A percentile compares a stretch with the other conserved stretches of the same genome.
phyloP scores from a whole-genome alignment of 345 rosid species.

The Gossypium longicalyx region DNA sequence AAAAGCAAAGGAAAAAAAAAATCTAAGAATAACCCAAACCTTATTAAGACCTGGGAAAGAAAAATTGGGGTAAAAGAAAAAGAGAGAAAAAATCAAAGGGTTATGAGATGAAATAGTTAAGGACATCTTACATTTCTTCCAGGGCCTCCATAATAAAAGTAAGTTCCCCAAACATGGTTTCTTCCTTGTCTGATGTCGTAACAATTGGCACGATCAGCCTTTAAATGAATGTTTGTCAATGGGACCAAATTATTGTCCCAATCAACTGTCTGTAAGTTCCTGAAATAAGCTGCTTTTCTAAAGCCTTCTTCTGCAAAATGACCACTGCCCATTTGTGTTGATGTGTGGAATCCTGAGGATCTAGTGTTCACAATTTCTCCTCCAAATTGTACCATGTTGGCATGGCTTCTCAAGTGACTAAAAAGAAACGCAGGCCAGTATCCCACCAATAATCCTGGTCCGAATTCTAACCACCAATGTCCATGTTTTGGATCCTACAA shows the following conservation, averaged over 20 bases:
- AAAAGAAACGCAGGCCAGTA: conserved; percentile 95
- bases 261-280: conserved; percentile 82
- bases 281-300: conserved; percentile 75
- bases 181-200: conserved; percentile 85
- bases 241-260: conserved; percentile 95
- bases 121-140: conserved; percentile 88
- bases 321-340: conserved; percentile 97
- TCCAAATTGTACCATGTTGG: conserved; percentile 94
- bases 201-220: conserved; percentile 91
- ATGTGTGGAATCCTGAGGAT: conserved; percentile 75
- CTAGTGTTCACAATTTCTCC: conserved; percentile 84
- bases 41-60: background rate
- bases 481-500: conserved; percentile 94
- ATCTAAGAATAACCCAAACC: conserved; percentile 23
- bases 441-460: conserved; percentile 76
- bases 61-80: background rate
- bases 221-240: conserved; percentile 47
- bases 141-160: conserved; percentile 95
- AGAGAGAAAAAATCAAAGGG: background rate
- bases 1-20: background rate
- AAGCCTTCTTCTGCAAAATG: conserved; percentile 90
- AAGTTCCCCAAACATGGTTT: conserved; percentile 87
- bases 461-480: conserved; percentile 96
- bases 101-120: conserved; percentile 22
- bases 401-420: conserved; percentile 80